These are phyloP conservation scores for Haematococcus sp. DNA, from an alignment of 139 green algal species.

Conservation along the genomic window DNA sequence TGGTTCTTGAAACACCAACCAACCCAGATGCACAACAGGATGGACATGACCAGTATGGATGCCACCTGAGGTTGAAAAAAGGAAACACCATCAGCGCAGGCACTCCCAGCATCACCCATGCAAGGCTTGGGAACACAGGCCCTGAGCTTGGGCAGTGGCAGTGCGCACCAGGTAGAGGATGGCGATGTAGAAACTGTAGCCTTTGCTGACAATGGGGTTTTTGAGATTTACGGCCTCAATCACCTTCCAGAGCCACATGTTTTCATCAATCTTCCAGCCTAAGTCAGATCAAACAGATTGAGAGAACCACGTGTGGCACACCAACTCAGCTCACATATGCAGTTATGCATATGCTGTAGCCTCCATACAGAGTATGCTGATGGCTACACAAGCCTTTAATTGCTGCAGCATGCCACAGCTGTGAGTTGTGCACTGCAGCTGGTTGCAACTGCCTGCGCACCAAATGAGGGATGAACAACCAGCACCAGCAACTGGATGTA, in stretches of 20 bases:
- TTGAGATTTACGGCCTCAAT: constrained; percentile 25
- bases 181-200: constrained; percentile 27
- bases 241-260: constrained; percentile 21
- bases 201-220: constrained; percentile 30
- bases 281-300: not conserved
- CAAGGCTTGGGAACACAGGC: no score
- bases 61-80: no score
- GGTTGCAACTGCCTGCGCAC: no score
- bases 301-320: no score
- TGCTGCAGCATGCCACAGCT: no score
- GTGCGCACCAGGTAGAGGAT: constrained; percentile 25
- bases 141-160: not conserved
- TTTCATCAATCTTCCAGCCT: not conserved
- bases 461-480: constrained; percentile 25
- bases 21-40: constrained; percentile 28
- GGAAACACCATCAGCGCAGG: no score
- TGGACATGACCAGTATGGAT: constrained; percentile 7
- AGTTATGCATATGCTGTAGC: no score
- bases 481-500: constrained; percentile 35
- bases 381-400: no score
- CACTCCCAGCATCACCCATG: no score
- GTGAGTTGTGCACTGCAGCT: no score
- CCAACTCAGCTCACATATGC: no score
- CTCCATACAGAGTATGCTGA: no score
- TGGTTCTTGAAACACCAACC: constrained; percentile 37